Conservation (phyloP, 2,329 filamentous ascomycete species). For the Hymenoscyphus fraxineus region DNA sequence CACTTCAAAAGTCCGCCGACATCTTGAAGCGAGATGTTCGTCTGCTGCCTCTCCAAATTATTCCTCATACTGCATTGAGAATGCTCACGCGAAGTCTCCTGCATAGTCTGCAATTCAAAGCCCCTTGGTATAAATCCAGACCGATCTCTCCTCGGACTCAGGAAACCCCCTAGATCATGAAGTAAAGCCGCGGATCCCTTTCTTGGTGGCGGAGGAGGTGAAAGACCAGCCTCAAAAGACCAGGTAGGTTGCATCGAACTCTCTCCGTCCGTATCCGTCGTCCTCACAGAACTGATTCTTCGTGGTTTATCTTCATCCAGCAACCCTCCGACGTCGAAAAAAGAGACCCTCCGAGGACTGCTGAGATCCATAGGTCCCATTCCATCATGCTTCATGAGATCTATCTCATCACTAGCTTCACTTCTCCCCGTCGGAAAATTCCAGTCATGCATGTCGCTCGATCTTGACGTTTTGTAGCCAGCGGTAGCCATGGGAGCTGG, state of each 20-base stretch:
- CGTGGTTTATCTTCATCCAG: conserved; percentile 49
- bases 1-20: conserved; percentile 40
- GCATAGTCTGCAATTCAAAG: conserved; percentile 32
- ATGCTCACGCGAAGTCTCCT: conserved; percentile 16
- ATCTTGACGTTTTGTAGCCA: conserved; percentile 22
- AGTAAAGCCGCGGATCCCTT: conserved; percentile 56
- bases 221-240: conserved; percentile 32
- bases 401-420: conserved; percentile 41
- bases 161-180: conserved; percentile 54
- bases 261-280: conserved; percentile 31
- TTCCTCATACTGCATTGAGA: conserved; percentile 17
- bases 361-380: conserved; percentile 31
- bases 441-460: conserved; percentile 26
- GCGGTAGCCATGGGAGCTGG: conserved; percentile 34
- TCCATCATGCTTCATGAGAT: conserved; percentile 26
- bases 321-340: conserved; percentile 81
- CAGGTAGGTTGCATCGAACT: conserved; percentile 23
- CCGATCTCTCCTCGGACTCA: conserved; percentile 39
- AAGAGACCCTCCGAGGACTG: conserved; percentile 63
- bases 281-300: conserved; percentile 25
- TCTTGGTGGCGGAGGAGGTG: conserved; percentile 42
- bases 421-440: conserved; percentile 28
- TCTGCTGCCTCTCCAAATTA: conserved; percentile 26
- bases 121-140: conserved; percentile 13
- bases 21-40: conserved; percentile 39